Evolutionary conservation across 2,329 filamentous ascomycete species (phyloP).

Genomic region (Raffaelea albimanens): DNA sequence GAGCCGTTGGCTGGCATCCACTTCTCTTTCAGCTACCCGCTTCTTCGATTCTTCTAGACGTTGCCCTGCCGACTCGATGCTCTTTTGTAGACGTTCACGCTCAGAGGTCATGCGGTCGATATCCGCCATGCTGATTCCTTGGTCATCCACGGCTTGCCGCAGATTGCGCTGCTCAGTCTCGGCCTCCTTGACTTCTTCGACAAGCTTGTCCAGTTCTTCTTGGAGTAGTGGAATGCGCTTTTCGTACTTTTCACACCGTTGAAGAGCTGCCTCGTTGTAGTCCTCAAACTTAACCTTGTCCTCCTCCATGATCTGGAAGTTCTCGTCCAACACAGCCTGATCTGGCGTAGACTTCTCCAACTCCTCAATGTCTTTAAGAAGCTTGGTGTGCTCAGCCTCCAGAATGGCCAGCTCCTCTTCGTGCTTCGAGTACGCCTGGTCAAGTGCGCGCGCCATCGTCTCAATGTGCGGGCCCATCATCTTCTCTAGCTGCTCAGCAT

Average conservation of each 20-base stretch:
- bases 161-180: conserved; percentile 74
- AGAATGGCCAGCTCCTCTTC: conserved; percentile 74
- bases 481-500: conserved; percentile 64
- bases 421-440: conserved; percentile 75
- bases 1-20: conserved; percentile 74
- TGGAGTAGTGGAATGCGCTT: conserved; percentile 72
- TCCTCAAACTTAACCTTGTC: conserved; percentile 93
- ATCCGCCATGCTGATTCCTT: conserved; percentile 94
- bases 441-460: conserved; percentile 80
- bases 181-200: conserved; percentile 64
- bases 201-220: conserved; percentile 72
- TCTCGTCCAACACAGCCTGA: conserved; percentile 72
- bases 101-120: conserved; percentile 98
- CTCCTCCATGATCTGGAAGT: conserved; percentile 88
- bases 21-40: conserved; percentile 74
- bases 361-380: conserved; percentile 81
- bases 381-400: conserved; percentile 72
- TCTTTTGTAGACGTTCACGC: conserved; percentile 83
- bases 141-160: conserved; percentile 80
- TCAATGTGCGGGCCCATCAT: conserved; percentile 77
- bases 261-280: conserved; percentile 78
- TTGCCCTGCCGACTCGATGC: conserved; percentile 65
- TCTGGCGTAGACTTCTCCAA: conserved; percentile 80
- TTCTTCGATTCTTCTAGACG: conserved; percentile 80
- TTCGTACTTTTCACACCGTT: conserved; percentile 83